phyloP scores from a whole-genome alignment of 2,329 filamentous ascomycete species.

The Neopestalotiopsis sp. region DNA sequence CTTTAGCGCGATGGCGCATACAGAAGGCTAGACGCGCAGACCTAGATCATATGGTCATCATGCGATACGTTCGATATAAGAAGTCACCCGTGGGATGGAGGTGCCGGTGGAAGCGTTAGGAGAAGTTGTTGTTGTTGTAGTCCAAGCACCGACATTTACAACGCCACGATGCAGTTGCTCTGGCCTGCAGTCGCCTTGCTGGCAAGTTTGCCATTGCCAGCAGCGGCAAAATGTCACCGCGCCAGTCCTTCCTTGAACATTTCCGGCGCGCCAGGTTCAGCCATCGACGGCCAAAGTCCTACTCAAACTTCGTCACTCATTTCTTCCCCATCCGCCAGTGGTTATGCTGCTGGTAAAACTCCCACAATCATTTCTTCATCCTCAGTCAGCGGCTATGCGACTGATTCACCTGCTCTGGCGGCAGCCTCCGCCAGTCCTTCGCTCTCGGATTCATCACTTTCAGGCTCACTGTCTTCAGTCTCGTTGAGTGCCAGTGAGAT shows the following conservation, averaged over 20 bases:
- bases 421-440: not conserved
- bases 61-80: not conserved
- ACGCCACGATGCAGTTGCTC: not conserved
- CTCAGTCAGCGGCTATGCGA: not conserved
- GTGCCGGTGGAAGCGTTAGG: not conserved
- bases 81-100: not conserved
- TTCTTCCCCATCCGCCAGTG: not conserved
- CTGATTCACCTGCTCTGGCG: too few relatives aligned
- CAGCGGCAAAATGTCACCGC: not conserved
- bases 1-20: not conserved
- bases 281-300: not conserved
- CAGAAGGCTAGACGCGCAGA: not conserved
- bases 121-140: not conserved
- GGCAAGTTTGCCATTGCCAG: constrained; percentile 1
- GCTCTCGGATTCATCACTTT: not conserved
- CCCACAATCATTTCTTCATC: not conserved
- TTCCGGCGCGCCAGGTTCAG: not conserved
- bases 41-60: not conserved
- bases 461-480: not conserved
- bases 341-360: not conserved
- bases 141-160: not conserved
- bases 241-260: not conserved
- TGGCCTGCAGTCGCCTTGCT: constrained; percentile 9
- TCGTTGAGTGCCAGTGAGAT: not conserved
- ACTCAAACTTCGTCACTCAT: not conserved